phyloP scores from a whole-genome alignment of 805 yeast species.

The Wickerhamomyces bisporus region DNA sequence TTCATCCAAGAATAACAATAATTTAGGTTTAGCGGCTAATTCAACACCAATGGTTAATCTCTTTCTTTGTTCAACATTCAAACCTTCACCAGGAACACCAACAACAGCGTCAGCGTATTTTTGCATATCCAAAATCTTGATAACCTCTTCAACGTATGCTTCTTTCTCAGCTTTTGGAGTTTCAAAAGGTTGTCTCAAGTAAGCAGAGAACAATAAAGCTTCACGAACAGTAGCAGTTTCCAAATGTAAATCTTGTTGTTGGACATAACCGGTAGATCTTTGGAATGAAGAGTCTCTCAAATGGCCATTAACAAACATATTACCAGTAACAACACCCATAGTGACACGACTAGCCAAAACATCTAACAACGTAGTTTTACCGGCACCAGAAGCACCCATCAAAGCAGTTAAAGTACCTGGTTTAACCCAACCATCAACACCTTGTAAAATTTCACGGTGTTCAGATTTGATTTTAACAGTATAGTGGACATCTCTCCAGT shows the following conservation, averaged over 20 bases:
- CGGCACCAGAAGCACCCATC: conserved; percentile 88
- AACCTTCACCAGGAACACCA: conserved; percentile 70
- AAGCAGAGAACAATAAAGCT: conserved; percentile 66
- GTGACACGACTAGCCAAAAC: conserved; percentile 68
- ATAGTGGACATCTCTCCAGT: conserved; percentile 68
- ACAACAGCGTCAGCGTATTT: conserved; percentile 73
- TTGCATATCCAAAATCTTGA: conserved; percentile 62
- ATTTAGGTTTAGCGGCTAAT: conserved; percentile 61
- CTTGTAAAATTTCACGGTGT: conserved; percentile 48
- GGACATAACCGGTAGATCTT: conserved; percentile 75
- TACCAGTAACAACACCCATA: conserved; percentile 67
- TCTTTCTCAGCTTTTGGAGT: conserved; percentile 55
- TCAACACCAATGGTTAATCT: conserved; percentile 68
- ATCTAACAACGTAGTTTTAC: conserved; percentile 73
- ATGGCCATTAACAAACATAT: conserved; percentile 66
- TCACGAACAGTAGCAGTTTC: conserved; percentile 69
- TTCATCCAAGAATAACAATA: conserved; percentile 61
- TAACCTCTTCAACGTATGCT: conserved; percentile 64
- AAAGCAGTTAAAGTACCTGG: conserved; percentile 80
- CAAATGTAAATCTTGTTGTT: conserved; percentile 76
- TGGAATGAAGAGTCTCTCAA: conserved; percentile 60
- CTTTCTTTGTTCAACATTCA: conserved; percentile 65
- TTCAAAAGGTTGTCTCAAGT: conserved; percentile 60
- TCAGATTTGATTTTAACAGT: conserved; percentile 58
- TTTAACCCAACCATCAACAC: conserved; percentile 66